A percentile compares a stretch with the other conserved stretches of the same genome.
These are phyloP conservation scores for Nigrospora sphaerica DNA, from an alignment of 2,329 filamentous ascomycete species.

Conservation along the genomic window DNA sequence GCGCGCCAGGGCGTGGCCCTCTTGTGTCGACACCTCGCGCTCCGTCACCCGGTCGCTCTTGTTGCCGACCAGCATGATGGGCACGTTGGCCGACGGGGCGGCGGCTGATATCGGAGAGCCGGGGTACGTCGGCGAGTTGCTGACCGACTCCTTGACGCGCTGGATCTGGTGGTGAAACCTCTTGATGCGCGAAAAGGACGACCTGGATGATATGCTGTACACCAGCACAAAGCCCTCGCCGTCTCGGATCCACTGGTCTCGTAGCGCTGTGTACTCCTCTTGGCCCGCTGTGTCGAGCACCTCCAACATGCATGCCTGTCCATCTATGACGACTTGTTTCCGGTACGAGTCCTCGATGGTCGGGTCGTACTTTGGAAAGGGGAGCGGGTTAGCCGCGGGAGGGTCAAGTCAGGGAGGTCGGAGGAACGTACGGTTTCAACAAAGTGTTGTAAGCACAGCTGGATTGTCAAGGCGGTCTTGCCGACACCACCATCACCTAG, in stretches of 20 bases:
- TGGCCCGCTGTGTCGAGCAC: conserved; percentile 96
- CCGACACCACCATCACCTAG: conserved; percentile 89
- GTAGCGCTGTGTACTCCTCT: conserved; percentile 93
- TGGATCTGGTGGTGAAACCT: conserved; percentile 96
- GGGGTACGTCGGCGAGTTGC: conserved; percentile 68
- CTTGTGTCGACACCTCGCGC: conserved; percentile 92
- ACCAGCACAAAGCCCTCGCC: conserved; percentile 96
- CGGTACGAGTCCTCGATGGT: conserved; percentile 85
- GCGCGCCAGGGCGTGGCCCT: conserved; percentile 84
- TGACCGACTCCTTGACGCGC: conserved; percentile 86
- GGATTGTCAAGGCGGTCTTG: conserved; percentile 90
- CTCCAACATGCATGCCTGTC: conserved; percentile 94
- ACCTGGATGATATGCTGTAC: conserved; percentile 96
- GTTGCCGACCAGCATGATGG: conserved; percentile 97
- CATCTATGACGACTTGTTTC: conserved; percentile 88
- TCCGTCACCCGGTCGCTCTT: conserved; percentile 97
- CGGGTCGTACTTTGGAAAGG: conserved; percentile 61
- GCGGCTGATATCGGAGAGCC: conserved; percentile 62
- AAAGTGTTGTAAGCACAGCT: conserved; percentile 97
- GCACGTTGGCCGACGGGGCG: conserved; percentile 61
- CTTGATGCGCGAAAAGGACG: conserved; percentile 90
- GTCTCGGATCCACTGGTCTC: conserved; percentile 97
- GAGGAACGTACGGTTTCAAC: conserved; percentile 70
- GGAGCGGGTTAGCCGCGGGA: background rate
- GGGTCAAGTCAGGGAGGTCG: background rate